Evolutionary conservation across 1,139 yeast genomes (phyloP).

Genomic region (Pichia norvegensis): DNA sequence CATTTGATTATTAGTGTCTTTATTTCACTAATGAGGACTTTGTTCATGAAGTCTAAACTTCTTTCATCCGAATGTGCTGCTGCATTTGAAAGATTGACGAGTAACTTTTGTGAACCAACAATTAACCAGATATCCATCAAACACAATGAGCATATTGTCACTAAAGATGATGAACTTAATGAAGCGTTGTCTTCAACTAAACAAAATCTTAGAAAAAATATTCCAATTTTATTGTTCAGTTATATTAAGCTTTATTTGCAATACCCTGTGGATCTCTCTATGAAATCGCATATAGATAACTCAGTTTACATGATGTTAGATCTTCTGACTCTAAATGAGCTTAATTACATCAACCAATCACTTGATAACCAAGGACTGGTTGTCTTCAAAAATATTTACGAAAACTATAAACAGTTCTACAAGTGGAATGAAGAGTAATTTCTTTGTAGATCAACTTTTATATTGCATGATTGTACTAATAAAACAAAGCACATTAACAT

Average conservation of each 20-base stretch:
- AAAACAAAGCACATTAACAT: conserved; percentile 2
- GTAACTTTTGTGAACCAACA: conserved; percentile 69
- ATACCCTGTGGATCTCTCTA: conserved; percentile 38
- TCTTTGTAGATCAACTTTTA: no score
- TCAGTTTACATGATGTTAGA: conserved; percentile 64
- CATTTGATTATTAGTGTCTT: conserved; percentile 52
- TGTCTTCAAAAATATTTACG: conserved; percentile 58
- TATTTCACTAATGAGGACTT: conserved; percentile 39
- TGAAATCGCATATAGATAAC: conserved; percentile 44
- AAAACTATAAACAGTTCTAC: conserved; percentile 68
- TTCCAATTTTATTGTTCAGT: conserved; percentile 55
- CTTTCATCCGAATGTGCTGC: conserved; percentile 30
- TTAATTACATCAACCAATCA: conserved; percentile 56
- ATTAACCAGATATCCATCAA: conserved; percentile 8
- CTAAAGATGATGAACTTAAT: conserved; percentile 33
- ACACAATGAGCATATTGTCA: conserved; percentile 15
- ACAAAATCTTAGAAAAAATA: conserved; percentile 51
- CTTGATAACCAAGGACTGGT: conserved; percentile 66
- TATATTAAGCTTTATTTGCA: conserved; percentile 46
- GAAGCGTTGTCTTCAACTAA: conserved; percentile 52
- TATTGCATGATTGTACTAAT: not conserved
- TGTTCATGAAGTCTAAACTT: conserved; percentile 27
- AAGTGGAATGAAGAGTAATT: conserved; percentile 64
- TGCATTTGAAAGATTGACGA: conserved; percentile 50
- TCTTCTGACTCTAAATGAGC: conserved; percentile 58